These are phyloP conservation scores for Ampelocalamus luodianensis DNA, from an alignment of 176 grass and related monocot genomes.

Conservation along the genomic window DNA sequence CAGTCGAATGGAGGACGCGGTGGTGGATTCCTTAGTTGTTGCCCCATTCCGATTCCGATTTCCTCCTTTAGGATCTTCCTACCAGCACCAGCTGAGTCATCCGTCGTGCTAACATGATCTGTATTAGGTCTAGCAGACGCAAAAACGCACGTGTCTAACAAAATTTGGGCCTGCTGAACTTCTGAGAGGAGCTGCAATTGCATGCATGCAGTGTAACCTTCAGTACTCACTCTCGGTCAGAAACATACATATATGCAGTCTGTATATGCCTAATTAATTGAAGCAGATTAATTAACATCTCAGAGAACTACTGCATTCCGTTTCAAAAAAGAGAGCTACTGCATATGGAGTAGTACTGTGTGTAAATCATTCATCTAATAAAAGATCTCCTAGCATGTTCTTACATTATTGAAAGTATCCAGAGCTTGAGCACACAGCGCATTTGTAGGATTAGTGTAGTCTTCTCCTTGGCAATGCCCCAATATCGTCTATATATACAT, in stretches of 20 bases:
- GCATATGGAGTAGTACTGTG: no score
- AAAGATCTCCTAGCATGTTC: neutral
- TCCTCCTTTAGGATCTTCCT: constrained; percentile 35
- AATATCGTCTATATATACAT: neutral
- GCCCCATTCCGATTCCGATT: neutral
- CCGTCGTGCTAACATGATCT: neutral
- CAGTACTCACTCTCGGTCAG: neutral
- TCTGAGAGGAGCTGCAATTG: constrained; percentile 38
- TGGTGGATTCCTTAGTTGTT: constrained; percentile 13
- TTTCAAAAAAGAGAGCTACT: no score
- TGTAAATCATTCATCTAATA: neutral
- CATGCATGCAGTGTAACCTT: neutral
- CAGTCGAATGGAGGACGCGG: constrained; percentile 42
- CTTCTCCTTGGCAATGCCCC: constrained; percentile 43
- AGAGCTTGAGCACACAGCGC: constrained; percentile 45
- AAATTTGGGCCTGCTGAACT: neutral
- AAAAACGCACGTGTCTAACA: constrained; percentile 37
- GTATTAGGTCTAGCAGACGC: constrained; percentile 17
- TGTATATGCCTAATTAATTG: no score
- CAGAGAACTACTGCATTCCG: no score
- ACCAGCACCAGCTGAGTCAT: neutral
- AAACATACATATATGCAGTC: neutral
- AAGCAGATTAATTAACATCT: no score
- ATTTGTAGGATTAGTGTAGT: constrained; percentile 38
- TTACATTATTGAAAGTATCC: constrained; percentile 34